A percentile compares a stretch with the other conserved stretches of the same genome.
Conservation (phyloP, 805 yeast genomes). For the Lipomyces sp. region DNA sequence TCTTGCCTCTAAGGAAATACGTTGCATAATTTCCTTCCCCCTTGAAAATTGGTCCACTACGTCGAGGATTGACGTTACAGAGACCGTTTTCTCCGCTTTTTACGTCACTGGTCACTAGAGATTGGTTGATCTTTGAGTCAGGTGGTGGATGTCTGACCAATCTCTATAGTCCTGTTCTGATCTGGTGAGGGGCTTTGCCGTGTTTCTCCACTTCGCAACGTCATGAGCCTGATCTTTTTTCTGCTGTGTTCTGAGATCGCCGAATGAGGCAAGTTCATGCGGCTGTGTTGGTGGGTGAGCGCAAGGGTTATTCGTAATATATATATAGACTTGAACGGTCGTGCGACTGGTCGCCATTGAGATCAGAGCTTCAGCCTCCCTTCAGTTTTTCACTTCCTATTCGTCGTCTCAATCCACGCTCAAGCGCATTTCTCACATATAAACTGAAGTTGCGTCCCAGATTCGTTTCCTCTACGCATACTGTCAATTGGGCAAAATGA, state of each 20-base stretch:
- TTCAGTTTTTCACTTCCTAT: not conserved
- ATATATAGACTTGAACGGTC: not conserved
- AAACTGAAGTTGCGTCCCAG: too few species aligned
- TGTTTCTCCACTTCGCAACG: not conserved
- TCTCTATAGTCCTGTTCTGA: constrained; percentile 1
- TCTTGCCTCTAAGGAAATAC: not conserved
- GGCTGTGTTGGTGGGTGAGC: not conserved
- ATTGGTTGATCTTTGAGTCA: constrained; percentile 1
- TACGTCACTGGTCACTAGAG: constrained; percentile 1
- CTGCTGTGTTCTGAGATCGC: constrained; percentile 5
- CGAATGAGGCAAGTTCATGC: not conserved
- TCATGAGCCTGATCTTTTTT: not conserved
- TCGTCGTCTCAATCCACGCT: not conserved
- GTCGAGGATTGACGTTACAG: not conserved
- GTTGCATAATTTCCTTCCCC: constrained; percentile 2
- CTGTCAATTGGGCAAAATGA: too few species aligned
- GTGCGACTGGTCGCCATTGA: too few species aligned
- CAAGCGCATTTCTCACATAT: not conserved
- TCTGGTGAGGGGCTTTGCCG: not conserved
- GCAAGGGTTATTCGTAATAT: not conserved
- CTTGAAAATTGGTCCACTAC: not conserved
- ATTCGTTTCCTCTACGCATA: too few species aligned
- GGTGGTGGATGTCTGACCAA: not conserved
- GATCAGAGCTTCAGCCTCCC: not conserved
- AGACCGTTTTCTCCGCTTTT: not conserved